Conservation (phyloP, 306 rosid genomes). For the Lotus japonicus region DNA sequence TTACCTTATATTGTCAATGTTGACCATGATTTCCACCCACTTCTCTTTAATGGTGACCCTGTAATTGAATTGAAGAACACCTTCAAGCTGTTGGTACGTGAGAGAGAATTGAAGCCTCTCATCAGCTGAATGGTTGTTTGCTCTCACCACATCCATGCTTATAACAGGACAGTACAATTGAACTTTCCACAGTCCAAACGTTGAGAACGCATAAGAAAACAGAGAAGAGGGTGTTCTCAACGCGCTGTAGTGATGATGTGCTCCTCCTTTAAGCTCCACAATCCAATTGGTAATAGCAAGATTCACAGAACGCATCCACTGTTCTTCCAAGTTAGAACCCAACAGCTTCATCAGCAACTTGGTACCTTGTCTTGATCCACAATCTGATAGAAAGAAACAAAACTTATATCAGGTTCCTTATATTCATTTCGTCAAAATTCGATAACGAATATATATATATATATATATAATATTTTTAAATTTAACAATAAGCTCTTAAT, state of each 20-base stretch:
- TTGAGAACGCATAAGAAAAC: slow-evolving; percentile 63
- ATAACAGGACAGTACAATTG: slow-evolving; percentile 84
- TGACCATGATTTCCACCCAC: slow-evolving; percentile 67
- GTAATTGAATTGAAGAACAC: slow-evolving; percentile 83
- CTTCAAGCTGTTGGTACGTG: slow-evolving; percentile 75
- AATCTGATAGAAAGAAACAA: too few relatives aligned
- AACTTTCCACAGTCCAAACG: slow-evolving; percentile 71
- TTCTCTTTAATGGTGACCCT: slow-evolving; percentile 40
- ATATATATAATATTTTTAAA: too few relatives aligned
- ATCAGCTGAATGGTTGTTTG: slow-evolving; percentile 45
- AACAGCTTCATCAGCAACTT: slow-evolving; percentile 58
- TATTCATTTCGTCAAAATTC: too few relatives aligned
- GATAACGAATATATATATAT: too few relatives aligned
- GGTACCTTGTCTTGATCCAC: slow-evolving; percentile 43
- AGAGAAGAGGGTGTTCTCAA: slow-evolving; percentile 65
- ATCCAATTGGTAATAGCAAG: slow-evolving; percentile 85
- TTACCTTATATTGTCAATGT: slow-evolving; percentile 87
- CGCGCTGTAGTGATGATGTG: background rate
- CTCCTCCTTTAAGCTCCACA: slow-evolving; percentile 47
- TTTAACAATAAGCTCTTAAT: too few relatives aligned
- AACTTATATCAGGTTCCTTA: too few relatives aligned
- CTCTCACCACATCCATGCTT: slow-evolving; percentile 53
- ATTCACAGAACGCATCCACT: slow-evolving; percentile 88
- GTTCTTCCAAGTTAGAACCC: slow-evolving; percentile 79
- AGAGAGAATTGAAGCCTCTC: slow-evolving; percentile 79